Conservation (phyloP, 495 filamentous ascomycete species). For the Hypoxylon fuscum region DNA sequence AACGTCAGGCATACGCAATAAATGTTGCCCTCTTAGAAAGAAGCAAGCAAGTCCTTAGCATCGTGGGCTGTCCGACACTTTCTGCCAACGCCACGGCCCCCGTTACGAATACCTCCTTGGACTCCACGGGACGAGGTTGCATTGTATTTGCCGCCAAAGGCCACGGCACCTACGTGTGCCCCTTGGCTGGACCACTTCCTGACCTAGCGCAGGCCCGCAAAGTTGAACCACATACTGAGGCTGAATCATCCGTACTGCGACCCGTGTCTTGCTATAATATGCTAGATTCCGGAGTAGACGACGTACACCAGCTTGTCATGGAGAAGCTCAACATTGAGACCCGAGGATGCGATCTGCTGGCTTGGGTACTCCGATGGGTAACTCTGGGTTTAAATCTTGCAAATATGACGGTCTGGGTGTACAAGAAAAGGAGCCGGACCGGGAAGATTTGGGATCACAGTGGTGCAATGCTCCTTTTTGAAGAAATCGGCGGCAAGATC, state of each 20-base stretch:
- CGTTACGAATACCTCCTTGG: conserved; percentile 53
- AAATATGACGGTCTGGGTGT: conserved; percentile 70
- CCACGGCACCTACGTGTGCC: conserved; percentile 63
- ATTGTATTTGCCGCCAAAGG: conserved; percentile 66
- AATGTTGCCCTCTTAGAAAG: conserved; percentile 55
- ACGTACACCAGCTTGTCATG: conserved; percentile 59
- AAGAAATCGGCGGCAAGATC: conserved; percentile 70
- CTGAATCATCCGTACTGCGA: conserved; percentile 42
- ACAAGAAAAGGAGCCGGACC: conserved; percentile 57
- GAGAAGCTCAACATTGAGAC: conserved; percentile 56
- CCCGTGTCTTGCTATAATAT: conserved; percentile 51
- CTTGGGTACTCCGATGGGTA: conserved; percentile 72
- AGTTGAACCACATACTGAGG: conserved; percentile 37
- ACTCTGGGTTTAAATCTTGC: conserved; percentile 66
- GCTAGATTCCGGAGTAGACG: conserved; percentile 52
- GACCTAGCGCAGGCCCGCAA: conserved; percentile 26
- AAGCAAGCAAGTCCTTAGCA: conserved; percentile 49
- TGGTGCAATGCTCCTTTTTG: conserved; percentile 72
- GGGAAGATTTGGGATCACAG: conserved; percentile 80
- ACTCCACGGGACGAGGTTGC: conserved; percentile 62
- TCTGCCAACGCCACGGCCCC: conserved; percentile 49
- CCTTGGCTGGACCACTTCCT: conserved; percentile 43
- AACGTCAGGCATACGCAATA: conserved; percentile 67
- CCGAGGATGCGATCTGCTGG: conserved; percentile 66
- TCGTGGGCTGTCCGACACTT: conserved; percentile 67